phyloP scores from a whole-genome alignment of 1,139 yeast species.

The Geotrichum europaeum region DNA sequence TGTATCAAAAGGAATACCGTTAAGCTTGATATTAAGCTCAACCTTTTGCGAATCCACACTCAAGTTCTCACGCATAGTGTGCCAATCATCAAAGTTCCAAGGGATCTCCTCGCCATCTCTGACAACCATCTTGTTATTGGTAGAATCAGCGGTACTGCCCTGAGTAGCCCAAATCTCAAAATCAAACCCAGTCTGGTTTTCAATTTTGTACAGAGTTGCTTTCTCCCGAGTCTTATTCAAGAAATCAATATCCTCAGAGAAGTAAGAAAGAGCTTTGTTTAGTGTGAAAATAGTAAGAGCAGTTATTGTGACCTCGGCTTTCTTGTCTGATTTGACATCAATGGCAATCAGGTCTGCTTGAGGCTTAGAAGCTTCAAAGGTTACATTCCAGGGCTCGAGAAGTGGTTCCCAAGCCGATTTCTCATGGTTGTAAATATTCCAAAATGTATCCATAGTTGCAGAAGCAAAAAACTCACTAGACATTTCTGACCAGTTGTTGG shows the following conservation, averaged over 20 bases:
- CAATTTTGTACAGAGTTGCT: constrained; percentile 56
- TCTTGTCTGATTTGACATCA: constrained; percentile 64
- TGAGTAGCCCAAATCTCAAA: constrained; percentile 73
- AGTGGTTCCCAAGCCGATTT: constrained; percentile 96
- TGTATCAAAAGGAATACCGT: constrained; percentile 49
- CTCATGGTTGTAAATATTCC: constrained; percentile 82
- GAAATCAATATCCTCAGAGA: constrained; percentile 56
- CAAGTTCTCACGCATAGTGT: constrained; percentile 70
- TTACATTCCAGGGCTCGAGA: constrained; percentile 80
- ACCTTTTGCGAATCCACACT: constrained; percentile 58
- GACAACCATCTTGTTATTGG: constrained; percentile 27
- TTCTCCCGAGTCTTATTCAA: constrained; percentile 64
- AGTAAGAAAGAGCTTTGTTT: constrained; percentile 47
- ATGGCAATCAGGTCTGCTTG: constrained; percentile 43
- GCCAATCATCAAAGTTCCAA: constrained; percentile 97
- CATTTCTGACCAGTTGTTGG: constrained; percentile 70
- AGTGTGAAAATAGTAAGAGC: constrained; percentile 51
- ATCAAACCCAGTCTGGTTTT: constrained; percentile 80
- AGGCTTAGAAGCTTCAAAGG: constrained; percentile 57
- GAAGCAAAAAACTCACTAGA: neutral
- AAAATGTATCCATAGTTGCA: constrained; percentile 67
- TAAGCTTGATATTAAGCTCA: constrained; percentile 53
- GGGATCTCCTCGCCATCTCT: constrained; percentile 50
- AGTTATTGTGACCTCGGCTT: constrained; percentile 76
- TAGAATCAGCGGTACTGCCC: constrained; percentile 27